These are phyloP conservation scores for Vitellaria paradoxa DNA, from an alignment of 179 eudicot species.

Conservation along the genomic window DNA sequence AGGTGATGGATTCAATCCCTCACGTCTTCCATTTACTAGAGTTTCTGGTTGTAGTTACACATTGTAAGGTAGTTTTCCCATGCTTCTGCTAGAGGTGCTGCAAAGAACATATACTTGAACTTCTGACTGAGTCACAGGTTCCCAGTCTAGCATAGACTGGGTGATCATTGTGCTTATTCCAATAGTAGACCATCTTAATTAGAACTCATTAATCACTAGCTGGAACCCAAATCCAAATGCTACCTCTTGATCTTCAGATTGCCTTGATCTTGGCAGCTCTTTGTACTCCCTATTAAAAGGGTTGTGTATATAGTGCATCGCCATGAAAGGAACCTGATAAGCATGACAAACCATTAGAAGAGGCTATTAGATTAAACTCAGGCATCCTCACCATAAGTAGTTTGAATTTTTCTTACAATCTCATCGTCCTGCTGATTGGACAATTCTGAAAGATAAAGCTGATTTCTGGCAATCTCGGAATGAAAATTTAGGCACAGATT, in stretches of 20 bases:
- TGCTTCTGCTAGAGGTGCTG: too few species aligned
- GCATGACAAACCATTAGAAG: constrained; percentile 31
- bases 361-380: constrained; percentile 20
- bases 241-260: constrained; percentile 5
- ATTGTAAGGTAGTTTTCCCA: too few species aligned
- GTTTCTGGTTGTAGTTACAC: too few species aligned
- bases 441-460: not conserved
- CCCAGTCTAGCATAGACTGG: too few species aligned
- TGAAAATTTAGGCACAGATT: not conserved
- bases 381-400: constrained; percentile 27
- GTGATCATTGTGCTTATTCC: too few species aligned
- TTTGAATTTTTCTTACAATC: constrained; percentile 13
- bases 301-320: constrained; percentile 1
- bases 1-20: too few species aligned
- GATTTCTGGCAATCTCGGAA: not conserved
- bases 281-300: constrained; percentile 12
- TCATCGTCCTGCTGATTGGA: not conserved
- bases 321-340: constrained; percentile 10
- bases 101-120: too few species aligned
- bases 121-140: too few species aligned
- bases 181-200: too few species aligned
- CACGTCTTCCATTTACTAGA: too few species aligned
- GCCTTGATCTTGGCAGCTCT: constrained; percentile 16
- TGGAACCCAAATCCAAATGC: too few species aligned
- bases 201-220: too few species aligned